Evolutionary conservation across 2,329 filamentous ascomycete genomes (phyloP), one percentile per base, ranked within the genome.

Genomic region (Pseudohalonectria lignicola): DNA sequence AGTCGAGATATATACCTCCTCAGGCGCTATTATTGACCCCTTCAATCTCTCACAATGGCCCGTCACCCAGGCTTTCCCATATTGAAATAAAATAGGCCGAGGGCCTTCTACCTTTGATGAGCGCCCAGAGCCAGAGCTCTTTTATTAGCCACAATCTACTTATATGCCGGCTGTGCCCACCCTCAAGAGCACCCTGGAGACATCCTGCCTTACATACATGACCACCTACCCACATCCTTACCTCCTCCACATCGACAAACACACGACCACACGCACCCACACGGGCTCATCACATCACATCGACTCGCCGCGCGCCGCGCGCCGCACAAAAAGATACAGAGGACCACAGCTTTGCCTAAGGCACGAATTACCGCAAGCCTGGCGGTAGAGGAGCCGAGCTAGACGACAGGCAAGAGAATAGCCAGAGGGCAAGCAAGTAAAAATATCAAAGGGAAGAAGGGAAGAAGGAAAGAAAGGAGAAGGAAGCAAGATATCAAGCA

Each of bases 91-190:
- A 37, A 37, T 19, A 37, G 17, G 13, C 26, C 35, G 23, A 29
- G 35, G 4, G 15, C n/a, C 26, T 25, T 18, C 26, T 20, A 29
- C 16, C 16, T 12, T n/a, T 23, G 26, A 18, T 16, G 17, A 13
- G 28, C 35, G 8, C 13, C 16, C 23, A 18, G 15, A 13, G 18
- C 26, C 16, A 23, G 17, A 23, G 17, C n/a, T 20, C 12, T 25
- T 37, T 30, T 18, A 20, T 29, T 31, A 37, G 12, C 35, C 26
- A 19, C 18, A 19, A 29, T 15, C n/a, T 37, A 20, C 35, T 19
- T 37, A 37, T 26, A 26, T 34, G 31, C 31, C 31, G 31, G 31
- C n/a, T 34, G 16, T 19, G 31, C 18, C 31, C 31, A 19, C 31
- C 19, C 18, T n/a, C 31, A 11, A 37, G 17, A 20, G 19, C 23